Evolutionary conservation across 768 basidiomycete species (phyloP).

Genomic region (Phlebiopsis gigantea): DNA sequence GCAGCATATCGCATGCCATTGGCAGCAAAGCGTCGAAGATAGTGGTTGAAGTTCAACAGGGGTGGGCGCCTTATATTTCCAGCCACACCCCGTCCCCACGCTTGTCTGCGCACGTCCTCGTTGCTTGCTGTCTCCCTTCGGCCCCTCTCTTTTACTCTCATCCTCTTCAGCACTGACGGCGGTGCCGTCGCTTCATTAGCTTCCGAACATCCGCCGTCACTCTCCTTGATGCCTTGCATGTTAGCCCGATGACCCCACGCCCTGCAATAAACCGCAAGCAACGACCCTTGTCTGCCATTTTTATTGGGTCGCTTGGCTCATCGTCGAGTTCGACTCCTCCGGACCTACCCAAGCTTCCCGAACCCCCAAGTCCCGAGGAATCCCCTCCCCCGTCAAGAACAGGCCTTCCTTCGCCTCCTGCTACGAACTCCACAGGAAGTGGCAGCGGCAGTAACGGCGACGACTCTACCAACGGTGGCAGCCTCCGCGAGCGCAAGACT

Average conservation of each 20-base stretch:
- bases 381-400: slow-evolving; percentile 41
- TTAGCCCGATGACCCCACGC: slow-evolving; percentile 43
- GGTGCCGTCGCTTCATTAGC: slow-evolving; percentile 10
- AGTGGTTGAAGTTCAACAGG: slow-evolving; percentile 3
- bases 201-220: slow-evolving; percentile 1
- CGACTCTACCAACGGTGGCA: slow-evolving; percentile 30
- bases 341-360: slow-evolving; percentile 62
- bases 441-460: slow-evolving; percentile 63
- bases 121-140: slow-evolving; percentile 3
- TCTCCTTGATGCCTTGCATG: slow-evolving; percentile 15
- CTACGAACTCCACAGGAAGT: slow-evolving; percentile 81
- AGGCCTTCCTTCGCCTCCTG: slow-evolving; percentile 78
- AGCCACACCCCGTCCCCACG: slow-evolving; percentile 7
- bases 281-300: slow-evolving; percentile 60
- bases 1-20: not conserved
- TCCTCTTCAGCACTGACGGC: slow-evolving; percentile 14
- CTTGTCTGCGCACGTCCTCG: slow-evolving; percentile 7
- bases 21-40: not conserved
- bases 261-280: slow-evolving; percentile 35
- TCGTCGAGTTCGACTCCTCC: slow-evolving; percentile 33
- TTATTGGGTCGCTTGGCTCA: slow-evolving; percentile 48
- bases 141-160: slow-evolving; percentile 1
- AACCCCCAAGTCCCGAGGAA: slow-evolving; percentile 59
- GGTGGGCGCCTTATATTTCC: not conserved
- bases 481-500: slow-evolving; percentile 30